Percentiles rank a stretch among this genome's conserved stretches.
phyloP scores from a whole-genome alignment of 495 filamentous ascomycete species.

The Penicillium turbatum region DNA sequence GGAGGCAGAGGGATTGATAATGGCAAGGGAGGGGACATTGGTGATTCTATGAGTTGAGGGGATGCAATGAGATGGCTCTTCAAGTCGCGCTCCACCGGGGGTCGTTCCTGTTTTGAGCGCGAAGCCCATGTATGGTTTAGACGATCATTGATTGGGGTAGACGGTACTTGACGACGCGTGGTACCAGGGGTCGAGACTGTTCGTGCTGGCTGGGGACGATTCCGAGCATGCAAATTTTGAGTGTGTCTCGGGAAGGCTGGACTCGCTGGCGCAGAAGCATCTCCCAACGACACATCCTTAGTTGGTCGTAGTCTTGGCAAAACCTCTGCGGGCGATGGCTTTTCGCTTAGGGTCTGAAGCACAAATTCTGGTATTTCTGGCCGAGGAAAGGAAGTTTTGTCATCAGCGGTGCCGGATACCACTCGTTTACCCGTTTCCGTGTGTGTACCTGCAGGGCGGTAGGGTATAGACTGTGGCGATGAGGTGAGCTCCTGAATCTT shows the following conservation, averaged over 20 bases:
- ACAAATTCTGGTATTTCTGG: conserved; percentile 14
- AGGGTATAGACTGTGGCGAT: conserved; percentile 50
- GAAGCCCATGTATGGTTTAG: conserved; percentile 38
- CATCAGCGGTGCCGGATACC: conserved; percentile 22
- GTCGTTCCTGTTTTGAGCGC: conserved; percentile 33
- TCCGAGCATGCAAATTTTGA: conserved; percentile 16
- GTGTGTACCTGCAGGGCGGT: conserved; percentile 27
- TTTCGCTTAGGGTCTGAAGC: conserved; percentile 18
- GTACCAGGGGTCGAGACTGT: conserved; percentile 37
- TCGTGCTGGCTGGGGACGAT: conserved; percentile 32
- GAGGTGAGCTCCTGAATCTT: conserved; percentile 55
- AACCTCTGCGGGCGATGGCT: conserved; percentile 11
- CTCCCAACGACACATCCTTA: conserved; percentile 28
- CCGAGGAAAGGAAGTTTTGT: conserved; percentile 5
- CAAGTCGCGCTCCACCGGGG: conserved; percentile 39
- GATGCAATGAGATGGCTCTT: conserved; percentile 28
- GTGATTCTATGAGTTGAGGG: conserved; percentile 30
- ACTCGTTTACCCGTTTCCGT: conserved; percentile 20
- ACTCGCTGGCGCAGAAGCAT: conserved; percentile 19
- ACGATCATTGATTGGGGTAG: conserved; percentile 29
- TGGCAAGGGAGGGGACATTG: conserved; percentile 63
- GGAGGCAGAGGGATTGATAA: conserved; percentile 74
- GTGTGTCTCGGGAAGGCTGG: conserved; percentile 11
- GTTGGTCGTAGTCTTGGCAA: conserved; percentile 19
- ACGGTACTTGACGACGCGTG: conserved; percentile 20